Conservation (phyloP, 108 stramenopile genomes). For the Fragilariopsis cylindrus region DNA sequence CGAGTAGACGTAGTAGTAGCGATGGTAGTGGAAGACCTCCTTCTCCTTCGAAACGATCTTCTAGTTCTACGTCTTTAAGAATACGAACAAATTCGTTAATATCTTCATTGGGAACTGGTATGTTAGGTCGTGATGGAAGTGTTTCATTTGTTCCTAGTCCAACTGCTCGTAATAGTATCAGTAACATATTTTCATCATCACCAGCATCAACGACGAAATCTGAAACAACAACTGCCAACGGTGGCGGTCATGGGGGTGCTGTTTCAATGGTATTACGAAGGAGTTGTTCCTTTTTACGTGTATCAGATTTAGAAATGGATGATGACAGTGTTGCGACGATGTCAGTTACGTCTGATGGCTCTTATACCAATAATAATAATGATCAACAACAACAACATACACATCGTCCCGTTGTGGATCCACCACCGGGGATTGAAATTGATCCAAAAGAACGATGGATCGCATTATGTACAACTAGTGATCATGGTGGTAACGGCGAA, state of each 20-base stretch:
- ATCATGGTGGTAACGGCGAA: neutral
- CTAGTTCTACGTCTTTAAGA: neutral
- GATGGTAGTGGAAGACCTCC: neutral
- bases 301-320: slow-evolving; percentile 41
- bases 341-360: slow-evolving; percentile 11
- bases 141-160: slow-evolving; percentile 21
- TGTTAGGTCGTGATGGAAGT: slow-evolving; percentile 3
- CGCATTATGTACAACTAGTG: slow-evolving; percentile 34
- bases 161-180: neutral
- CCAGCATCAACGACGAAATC: neutral
- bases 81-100: neutral
- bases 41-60: neutral
- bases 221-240: neutral
- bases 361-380: slow-evolving; percentile 3
- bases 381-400: slow-evolving; percentile 34
- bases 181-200: slow-evolving; percentile 8
- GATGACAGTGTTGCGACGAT: slow-evolving; percentile 19
- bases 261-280: slow-evolving; percentile 7
- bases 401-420: slow-evolving; percentile 54
- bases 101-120: slow-evolving; percentile 16
- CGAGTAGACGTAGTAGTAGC: neutral
- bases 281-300: slow-evolving; percentile 38
- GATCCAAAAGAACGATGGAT: slow-evolving; percentile 76
- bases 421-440: slow-evolving; percentile 57
- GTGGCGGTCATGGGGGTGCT: neutral